These are phyloP conservation scores for Sphaerostilbella broomeana DNA, from an alignment of 2,329 filamentous ascomycete genomes.

Conservation along the genomic window DNA sequence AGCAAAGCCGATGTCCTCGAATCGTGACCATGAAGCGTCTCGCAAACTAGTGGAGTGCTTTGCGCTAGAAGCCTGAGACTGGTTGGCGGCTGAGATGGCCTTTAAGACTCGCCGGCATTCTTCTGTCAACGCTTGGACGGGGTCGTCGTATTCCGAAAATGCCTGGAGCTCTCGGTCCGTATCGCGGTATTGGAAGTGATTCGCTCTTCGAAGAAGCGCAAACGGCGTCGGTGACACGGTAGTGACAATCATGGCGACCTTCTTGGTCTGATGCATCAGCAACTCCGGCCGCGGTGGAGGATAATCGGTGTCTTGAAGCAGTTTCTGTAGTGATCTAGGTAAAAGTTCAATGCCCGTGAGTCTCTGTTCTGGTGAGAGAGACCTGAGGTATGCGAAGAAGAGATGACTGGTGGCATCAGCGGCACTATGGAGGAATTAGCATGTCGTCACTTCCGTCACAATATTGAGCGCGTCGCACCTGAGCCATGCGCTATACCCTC, in stretches of 20 bases:
- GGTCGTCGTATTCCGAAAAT: slow-evolving; percentile 85
- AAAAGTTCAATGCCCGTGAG: slow-evolving; percentile 76
- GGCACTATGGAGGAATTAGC: slow-evolving; percentile 49
- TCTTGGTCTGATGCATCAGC: slow-evolving; percentile 73
- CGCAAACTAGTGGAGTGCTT: slow-evolving; percentile 66
- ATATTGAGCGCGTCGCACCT: slow-evolving; percentile 44
- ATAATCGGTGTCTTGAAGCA: slow-evolving; percentile 90
- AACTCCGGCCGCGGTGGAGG: slow-evolving; percentile 73
- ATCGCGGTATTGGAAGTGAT: slow-evolving; percentile 91
- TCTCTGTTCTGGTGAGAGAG: slow-evolving; percentile 72
- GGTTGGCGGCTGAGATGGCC: slow-evolving; percentile 81
- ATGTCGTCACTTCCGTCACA: not conserved
- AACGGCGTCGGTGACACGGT: slow-evolving; percentile 93
- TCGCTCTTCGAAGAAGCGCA: slow-evolving; percentile 78
- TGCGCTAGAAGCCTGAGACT: slow-evolving; percentile 66
- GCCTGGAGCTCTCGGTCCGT: slow-evolving; percentile 77
- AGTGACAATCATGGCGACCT: slow-evolving; percentile 95
- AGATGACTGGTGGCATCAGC: slow-evolving; percentile 94
- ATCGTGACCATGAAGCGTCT: slow-evolving; percentile 93
- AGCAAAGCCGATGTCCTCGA: slow-evolving; percentile 90
- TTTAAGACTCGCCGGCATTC: slow-evolving; percentile 88
- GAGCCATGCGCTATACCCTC: slow-evolving; percentile 84
- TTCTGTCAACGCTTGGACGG: slow-evolving; percentile 79
- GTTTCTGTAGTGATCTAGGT: slow-evolving; percentile 82
- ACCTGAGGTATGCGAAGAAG: slow-evolving; percentile 95